Evolutionary conservation across 73 alveolate genomes (phyloP).

Genomic region (Paramecium caudatum): DNA sequence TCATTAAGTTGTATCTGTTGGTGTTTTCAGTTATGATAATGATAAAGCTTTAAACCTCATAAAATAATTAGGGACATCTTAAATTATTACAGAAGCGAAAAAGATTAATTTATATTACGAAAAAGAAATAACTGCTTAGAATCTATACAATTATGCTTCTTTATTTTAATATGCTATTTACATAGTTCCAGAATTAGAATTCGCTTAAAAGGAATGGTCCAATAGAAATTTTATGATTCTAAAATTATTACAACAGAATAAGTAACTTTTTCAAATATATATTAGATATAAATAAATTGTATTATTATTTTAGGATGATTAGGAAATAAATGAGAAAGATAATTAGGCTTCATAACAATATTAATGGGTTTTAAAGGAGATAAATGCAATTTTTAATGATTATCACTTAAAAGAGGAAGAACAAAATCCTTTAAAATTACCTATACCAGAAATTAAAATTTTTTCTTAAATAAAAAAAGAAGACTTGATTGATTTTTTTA

Average conservation of each 20-base stretch:
- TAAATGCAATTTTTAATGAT: background rate
- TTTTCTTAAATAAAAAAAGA: background rate
- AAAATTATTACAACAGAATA: background rate
- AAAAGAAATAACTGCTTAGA: background rate
- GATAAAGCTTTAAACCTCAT: background rate
- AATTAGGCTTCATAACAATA: background rate
- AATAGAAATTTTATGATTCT: background rate
- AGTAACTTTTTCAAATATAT: background rate
- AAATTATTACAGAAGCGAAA: background rate
- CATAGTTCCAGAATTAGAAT: background rate
- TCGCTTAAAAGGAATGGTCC: background rate
- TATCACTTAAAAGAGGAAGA: background rate
- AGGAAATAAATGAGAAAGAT: background rate
- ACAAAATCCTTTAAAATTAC: background rate
- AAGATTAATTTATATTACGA: background rate
- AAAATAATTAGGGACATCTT: background rate
- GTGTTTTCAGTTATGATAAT: background rate
- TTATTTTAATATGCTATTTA: background rate
- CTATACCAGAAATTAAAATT: background rate
- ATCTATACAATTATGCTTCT: background rate
- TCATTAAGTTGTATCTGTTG: background rate
- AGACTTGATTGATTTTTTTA: background rate
- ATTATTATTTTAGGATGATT: background rate
- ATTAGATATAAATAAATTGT: constrained; percentile 9
- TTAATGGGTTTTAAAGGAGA: background rate